Conservation (phyloP, 768 basidiomycete species). For the Chalciporus pseudorubinellus region DNA sequence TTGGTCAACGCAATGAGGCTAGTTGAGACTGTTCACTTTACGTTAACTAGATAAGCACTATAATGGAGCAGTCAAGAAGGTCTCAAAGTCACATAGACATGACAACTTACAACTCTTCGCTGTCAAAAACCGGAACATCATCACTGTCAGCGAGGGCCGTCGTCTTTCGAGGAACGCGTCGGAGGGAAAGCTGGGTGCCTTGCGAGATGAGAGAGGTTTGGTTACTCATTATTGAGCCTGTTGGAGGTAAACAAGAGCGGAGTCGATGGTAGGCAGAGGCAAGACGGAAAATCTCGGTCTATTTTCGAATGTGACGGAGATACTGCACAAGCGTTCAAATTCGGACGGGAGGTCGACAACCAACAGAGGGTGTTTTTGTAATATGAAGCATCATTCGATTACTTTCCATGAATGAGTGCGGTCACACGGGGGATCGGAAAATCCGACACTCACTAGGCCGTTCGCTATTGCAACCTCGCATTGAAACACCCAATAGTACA, state of each 20-base stretch:
- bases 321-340: not conserved
- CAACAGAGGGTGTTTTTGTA: not conserved
- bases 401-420: conserved; percentile 1
- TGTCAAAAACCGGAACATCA: conserved; percentile 26
- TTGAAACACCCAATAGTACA: conserved; percentile 1
- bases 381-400: not conserved
- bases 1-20: not conserved
- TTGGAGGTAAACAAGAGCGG: not conserved
- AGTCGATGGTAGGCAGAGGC: not conserved
- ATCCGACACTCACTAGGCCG: not conserved
- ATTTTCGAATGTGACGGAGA: conserved; percentile 11
- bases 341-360: conserved; percentile 3
- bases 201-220: conserved; percentile 15
- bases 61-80: not conserved
- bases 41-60: conserved; percentile 42
- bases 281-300: not conserved
- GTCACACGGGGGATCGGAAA: not conserved
- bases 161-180: conserved; percentile 21
- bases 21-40: conserved; percentile 27
- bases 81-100: not conserved
- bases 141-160: conserved; percentile 20
- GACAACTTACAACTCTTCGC: conserved; percentile 34
- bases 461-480: not conserved
- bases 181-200: conserved; percentile 23
- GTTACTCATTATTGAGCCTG: conserved; percentile 14